Percentiles rank a stretch among this genome's conserved stretches.
Evolutionary conservation across 768 basidiomycete species (phyloP).

Genomic region (Boletus rubropictus): DNA sequence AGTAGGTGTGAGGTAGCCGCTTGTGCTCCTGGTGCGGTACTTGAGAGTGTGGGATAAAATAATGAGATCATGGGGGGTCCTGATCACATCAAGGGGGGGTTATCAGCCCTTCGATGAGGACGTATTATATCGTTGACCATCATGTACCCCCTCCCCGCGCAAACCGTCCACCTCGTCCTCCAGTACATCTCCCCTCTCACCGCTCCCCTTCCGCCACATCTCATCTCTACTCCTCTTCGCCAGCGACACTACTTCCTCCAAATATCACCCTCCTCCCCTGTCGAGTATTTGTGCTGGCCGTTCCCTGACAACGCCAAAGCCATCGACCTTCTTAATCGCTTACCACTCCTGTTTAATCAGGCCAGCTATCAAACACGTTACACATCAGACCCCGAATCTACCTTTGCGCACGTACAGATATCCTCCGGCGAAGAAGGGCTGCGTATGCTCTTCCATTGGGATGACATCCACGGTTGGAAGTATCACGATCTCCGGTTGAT

Average conservation of each 20-base stretch:
- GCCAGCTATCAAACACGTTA: conserved; percentile 33
- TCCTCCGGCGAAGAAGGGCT: conserved; percentile 34
- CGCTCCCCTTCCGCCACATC: conserved; percentile 50
- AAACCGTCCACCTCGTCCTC: conserved; percentile 44
- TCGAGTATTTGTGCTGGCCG: conserved; percentile 68
- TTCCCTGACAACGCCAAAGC: conserved; percentile 32
- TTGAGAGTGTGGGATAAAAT: conserved; percentile 9
- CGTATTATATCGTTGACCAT: not conserved
- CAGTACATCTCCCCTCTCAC: conserved; percentile 52
- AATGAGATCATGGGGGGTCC: conserved; percentile 8
- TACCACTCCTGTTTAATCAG: conserved; percentile 24
- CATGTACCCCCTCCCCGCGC: conserved; percentile 34
- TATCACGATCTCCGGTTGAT: conserved; percentile 66
- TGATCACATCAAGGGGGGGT: conserved; percentile 8
- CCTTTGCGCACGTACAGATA: conserved; percentile 54
- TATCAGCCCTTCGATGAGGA: conserved; percentile 8
- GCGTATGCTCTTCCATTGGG: conserved; percentile 68
- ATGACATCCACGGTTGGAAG: conserved; percentile 50
- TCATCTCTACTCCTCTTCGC: conserved; percentile 52
- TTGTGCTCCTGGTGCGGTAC: not conserved
- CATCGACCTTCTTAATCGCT: conserved; percentile 41
- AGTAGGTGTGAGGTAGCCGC: not conserved
- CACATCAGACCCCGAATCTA: conserved; percentile 45
- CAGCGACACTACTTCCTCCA: conserved; percentile 63
- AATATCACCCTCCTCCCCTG: conserved; percentile 44